A percentile compares a stretch with the other conserved stretches of the same genome.
phyloP scores from a whole-genome alignment of 2,329 filamentous ascomycete species.

The Verticillium nubilum region DNA sequence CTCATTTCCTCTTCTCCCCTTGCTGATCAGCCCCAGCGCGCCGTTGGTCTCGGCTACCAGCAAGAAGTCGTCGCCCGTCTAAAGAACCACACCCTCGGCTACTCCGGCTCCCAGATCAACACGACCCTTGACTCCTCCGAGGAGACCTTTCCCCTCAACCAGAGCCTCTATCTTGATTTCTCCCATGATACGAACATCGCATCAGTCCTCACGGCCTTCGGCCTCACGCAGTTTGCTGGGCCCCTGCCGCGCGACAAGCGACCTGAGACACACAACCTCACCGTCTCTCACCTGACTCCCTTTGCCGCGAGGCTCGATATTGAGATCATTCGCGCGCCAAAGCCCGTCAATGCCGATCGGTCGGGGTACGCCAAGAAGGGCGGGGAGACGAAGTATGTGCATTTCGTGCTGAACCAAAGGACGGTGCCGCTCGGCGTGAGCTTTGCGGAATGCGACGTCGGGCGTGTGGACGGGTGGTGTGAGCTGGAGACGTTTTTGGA shows the following conservation, averaged over 20 bases:
- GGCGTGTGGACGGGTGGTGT: slow-evolving; percentile 70
- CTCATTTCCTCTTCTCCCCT: slow-evolving; percentile 11
- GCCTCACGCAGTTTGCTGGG: slow-evolving; percentile 61
- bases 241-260: slow-evolving; percentile 51
- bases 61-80: slow-evolving; percentile 68
- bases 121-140: slow-evolving; percentile 64
- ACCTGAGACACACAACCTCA: slow-evolving; percentile 54
- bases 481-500: slow-evolving; percentile 63
- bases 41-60: slow-evolving; percentile 68
- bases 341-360: slow-evolving; percentile 52
- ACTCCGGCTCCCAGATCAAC: slow-evolving; percentile 58
- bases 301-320: slow-evolving; percentile 71
- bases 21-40: slow-evolving; percentile 39
- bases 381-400: slow-evolving; percentile 60
- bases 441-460: slow-evolving; percentile 56
- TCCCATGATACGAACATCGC: slow-evolving; percentile 72
- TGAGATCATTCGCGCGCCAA: slow-evolving; percentile 64
- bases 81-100: slow-evolving; percentile 57
- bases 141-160: slow-evolving; percentile 67
- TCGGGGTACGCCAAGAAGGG: slow-evolving; percentile 45
- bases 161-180: slow-evolving; percentile 72
- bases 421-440: slow-evolving; percentile 64
- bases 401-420: slow-evolving; percentile 70
- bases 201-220: slow-evolving; percentile 65
- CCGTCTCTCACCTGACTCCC: slow-evolving; percentile 62